Percentiles rank a stretch among this genome's conserved stretches.
These are phyloP conservation scores for Jatropha multifida DNA, from an alignment of 441 rosid species.

Conservation along the genomic window DNA sequence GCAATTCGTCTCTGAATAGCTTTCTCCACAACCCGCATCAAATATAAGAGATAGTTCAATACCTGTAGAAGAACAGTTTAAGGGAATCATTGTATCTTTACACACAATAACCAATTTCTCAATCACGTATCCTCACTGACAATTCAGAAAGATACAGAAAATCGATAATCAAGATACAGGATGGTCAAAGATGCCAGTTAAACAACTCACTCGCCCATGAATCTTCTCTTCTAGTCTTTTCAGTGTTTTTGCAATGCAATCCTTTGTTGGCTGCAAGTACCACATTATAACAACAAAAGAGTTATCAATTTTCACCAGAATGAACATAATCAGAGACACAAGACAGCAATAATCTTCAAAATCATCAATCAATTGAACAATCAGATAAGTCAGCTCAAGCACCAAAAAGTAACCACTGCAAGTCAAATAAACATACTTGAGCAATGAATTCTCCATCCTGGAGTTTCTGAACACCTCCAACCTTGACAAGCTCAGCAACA, in stretches of 20 bases:
- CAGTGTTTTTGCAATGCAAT: slow-evolving; percentile 86
- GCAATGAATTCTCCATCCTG: slow-evolving; percentile 90
- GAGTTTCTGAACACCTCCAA: slow-evolving; percentile 88
- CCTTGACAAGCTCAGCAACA: slow-evolving; percentile 77
- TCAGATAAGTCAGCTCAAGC: neutral
- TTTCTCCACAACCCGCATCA: slow-evolving; percentile 78
- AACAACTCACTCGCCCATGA: slow-evolving; percentile 76
- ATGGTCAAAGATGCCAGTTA: neutral
- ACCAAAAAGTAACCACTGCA: neutral
- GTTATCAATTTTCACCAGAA: neutral
- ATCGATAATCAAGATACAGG: neutral
- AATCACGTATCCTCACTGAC: neutral
- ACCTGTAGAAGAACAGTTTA: slow-evolving; percentile 49
- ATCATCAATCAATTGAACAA: neutral
- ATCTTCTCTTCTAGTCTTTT: slow-evolving; percentile 95
- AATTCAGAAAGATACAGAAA: neutral
- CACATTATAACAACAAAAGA: slow-evolving; percentile 5
- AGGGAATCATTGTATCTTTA: slow-evolving; percentile 8
- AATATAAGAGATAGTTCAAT: slow-evolving; percentile 66
- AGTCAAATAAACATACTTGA: slow-evolving; percentile 53
- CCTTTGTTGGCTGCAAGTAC: slow-evolving; percentile 76
- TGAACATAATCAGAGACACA: neutral
- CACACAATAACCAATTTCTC: neutral
- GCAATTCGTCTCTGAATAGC: slow-evolving; percentile 77
- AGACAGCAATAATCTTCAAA: neutral